Conservation (phyloP, 2,329 filamentous ascomycete genomes). For the Lachnellula occidentalis region DNA sequence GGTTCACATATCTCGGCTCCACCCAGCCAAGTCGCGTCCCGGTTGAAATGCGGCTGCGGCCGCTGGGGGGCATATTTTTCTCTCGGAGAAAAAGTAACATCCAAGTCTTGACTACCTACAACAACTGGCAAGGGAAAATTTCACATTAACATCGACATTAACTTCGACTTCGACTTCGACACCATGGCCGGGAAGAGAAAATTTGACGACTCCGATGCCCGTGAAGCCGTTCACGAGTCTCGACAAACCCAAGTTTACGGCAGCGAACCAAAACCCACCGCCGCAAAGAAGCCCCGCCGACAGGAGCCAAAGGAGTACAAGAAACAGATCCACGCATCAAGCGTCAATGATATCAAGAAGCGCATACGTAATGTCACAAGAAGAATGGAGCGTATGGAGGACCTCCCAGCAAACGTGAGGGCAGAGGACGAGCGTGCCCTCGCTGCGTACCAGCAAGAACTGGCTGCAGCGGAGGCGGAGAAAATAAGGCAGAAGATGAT, state of each 20-base stretch:
- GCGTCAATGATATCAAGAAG: constrained; percentile 61
- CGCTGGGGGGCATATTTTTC: no score
- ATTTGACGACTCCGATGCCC: constrained; percentile 16
- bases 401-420: constrained; percentile 62
- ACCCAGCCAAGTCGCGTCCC: no score
- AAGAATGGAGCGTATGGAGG: constrained; percentile 53
- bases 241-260: constrained; percentile 29
- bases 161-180: constrained; percentile 1
- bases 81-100: no score
- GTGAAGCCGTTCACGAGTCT: constrained; percentile 28
- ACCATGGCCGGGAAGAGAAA: constrained; percentile 30
- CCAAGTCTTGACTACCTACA: neutral
- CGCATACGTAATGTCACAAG: constrained; percentile 65
- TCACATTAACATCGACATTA: no score
- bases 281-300: constrained; percentile 27
- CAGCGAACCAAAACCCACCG: constrained; percentile 23
- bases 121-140: neutral
- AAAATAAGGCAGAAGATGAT: constrained; percentile 66
- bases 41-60: no score
- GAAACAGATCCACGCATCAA: constrained; percentile 30
- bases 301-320: constrained; percentile 23
- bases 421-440: constrained; percentile 69
- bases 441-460: constrained; percentile 57
- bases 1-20: no score
- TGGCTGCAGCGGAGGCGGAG: constrained; percentile 53